Evolutionary conservation across 805 yeast species (phyloP).

Genomic region (Saccharomycopsis fibuligera): DNA sequence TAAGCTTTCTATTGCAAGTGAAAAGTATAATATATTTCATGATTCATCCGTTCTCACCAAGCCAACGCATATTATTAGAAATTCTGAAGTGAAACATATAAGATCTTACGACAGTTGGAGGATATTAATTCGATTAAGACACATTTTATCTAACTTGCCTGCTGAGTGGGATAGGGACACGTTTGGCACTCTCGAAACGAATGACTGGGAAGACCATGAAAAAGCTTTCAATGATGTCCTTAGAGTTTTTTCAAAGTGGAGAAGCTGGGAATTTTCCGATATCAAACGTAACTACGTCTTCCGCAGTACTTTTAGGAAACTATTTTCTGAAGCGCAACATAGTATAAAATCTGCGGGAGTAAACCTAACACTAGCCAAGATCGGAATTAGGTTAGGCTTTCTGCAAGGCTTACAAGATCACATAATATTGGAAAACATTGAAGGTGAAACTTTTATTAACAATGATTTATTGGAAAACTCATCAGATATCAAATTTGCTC

Average conservation of each 20-base stretch:
- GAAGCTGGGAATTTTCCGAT: slow-evolving; percentile 83
- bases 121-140: slow-evolving; percentile 69
- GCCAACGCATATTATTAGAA: slow-evolving; percentile 75
- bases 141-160: slow-evolving; percentile 58
- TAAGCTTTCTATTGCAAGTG: slow-evolving; percentile 42
- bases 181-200: slow-evolving; percentile 28
- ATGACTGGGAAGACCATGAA: slow-evolving; percentile 34
- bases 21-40: slow-evolving; percentile 50
- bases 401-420: neutral
- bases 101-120: slow-evolving; percentile 86
- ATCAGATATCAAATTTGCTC: neutral
- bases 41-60: slow-evolving; percentile 89
- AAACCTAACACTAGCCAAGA: neutral
- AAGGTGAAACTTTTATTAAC: neutral
- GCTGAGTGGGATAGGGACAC: slow-evolving; percentile 37
- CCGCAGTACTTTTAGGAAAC: slow-evolving; percentile 36
- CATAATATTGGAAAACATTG: neutral
- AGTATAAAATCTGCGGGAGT: neutral
- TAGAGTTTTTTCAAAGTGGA: slow-evolving; percentile 66
- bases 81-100: slow-evolving; percentile 58
- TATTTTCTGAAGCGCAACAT: neutral
- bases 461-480: neutral
- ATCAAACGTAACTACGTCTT: slow-evolving; percentile 53
- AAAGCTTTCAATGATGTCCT: slow-evolving; percentile 51
- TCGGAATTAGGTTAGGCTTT: neutral